Conservation (phyloP, 139 green algal genomes). For the Zygnema cylindricum region DNA sequence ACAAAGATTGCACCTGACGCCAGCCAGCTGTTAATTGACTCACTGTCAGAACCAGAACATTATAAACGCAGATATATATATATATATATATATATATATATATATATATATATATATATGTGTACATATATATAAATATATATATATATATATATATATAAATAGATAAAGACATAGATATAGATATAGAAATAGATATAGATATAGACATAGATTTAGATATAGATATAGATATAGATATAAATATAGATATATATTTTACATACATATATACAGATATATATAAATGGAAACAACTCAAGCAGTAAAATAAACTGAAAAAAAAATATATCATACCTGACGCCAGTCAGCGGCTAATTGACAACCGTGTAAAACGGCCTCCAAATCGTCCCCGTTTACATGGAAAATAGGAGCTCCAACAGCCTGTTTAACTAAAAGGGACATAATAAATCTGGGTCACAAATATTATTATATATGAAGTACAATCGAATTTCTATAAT, state of each 20-base stretch:
- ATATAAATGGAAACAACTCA: background rate
- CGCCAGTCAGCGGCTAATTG: constrained; percentile 46
- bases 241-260: background rate
- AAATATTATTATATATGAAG: no score
- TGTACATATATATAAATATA: background rate
- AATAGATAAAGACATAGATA: background rate
- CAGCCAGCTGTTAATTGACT: background rate
- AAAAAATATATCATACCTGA: no score
- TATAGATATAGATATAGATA: background rate
- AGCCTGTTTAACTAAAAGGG: constrained; percentile 74
- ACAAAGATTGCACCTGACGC: background rate
- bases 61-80: background rate
- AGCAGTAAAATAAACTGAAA: background rate
- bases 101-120: background rate
- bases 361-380: constrained; percentile 73
- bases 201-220: background rate
- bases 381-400: constrained; percentile 83
- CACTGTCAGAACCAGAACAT: background rate
- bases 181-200: background rate
- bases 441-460: no score
- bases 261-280: background rate
- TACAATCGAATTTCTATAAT: no score
- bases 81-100: no score
- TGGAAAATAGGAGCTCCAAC: constrained; percentile 81
- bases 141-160: background rate